Evolutionary conservation across 805 yeast genomes (phyloP), one percentile per base, ranked within the genome.

Genomic region (Hermanozyma aechmeae): DNA sequence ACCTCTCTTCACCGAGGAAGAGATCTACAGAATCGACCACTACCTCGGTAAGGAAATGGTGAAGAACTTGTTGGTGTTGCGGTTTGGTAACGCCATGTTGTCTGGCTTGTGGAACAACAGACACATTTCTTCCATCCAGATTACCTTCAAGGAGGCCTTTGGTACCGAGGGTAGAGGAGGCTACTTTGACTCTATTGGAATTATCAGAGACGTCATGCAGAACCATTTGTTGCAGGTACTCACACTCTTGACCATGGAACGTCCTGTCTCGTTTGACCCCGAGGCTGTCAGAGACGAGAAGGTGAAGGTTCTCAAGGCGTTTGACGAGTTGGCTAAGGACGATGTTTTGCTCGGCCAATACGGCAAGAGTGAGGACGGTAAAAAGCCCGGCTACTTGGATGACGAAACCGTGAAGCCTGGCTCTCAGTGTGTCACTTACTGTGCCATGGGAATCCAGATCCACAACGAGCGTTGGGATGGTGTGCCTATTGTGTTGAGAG

Each of bases 91-190:
- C 61, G 78, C 79, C 51, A 73, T 89, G 56, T 67, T 92, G 50
- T 73, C 73, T 48, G 84, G 94, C n/a, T 73, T 81, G 32, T 92
- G 96, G 96, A 79, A 81, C 63, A 77, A 68, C 52, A 71, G 81
- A 39, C 79, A 72, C 56, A 76, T 92, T 49, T 68, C 75, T 38
- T 73, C 79, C 23, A 77, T 92, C 38, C 96, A 89, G 65, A 76
- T 92, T 43, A 73, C 89, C 10, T 89, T 92, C 69, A 92, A 92
- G 65, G 98, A 92, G 64, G 84, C 92, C n/a, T 92, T 92, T 46
- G 98, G 98, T 32, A 92, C 98, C 23, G 96, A 92, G 61, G 98
- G 98, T 33, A 76, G 98, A 53, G 98, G 98, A 44, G 98, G 98
- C 22, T 92, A 92, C 65, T 92, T 92, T 50, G 97, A 92, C 59